phyloP scores from a whole-genome alignment of 768 basidiomycete genomes.

The Lyophyllum semitale region DNA sequence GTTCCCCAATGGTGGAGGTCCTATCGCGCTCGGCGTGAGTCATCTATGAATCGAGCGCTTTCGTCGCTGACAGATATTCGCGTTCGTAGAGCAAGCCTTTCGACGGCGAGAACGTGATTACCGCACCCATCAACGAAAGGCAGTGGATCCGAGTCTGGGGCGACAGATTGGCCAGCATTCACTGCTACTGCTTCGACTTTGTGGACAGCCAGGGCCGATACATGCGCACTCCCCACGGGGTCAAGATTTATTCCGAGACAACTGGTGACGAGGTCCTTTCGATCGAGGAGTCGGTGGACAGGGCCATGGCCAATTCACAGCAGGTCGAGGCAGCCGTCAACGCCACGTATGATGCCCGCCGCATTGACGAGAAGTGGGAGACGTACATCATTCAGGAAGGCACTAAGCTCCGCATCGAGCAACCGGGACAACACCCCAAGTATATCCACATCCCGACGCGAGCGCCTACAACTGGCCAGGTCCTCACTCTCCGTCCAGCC shows the following conservation, averaged over 20 bases:
- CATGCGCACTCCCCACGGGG: neutral
- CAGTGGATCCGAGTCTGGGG: neutral
- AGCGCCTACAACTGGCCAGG: too few relatives aligned
- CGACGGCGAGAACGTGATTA: neutral
- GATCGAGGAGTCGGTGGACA: neutral
- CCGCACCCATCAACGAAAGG: neutral
- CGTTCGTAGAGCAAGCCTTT: neutral
- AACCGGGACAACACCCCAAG: too few relatives aligned
- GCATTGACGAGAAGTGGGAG: too few relatives aligned
- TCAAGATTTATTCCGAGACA: constrained; percentile 1
- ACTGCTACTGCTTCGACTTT: neutral
- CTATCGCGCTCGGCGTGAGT: neutral
- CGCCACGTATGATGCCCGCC: too few relatives aligned
- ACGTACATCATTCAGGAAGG: too few relatives aligned
- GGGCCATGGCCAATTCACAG: too few relatives aligned
- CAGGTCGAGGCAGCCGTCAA: too few relatives aligned
- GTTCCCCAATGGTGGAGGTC: neutral
- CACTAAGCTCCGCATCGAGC: too few relatives aligned
- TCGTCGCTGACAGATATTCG: neutral
- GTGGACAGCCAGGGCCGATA: neutral
- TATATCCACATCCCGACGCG: too few relatives aligned
- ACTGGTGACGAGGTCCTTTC: neutral
- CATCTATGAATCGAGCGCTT: neutral
- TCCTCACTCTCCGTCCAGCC: too few relatives aligned
- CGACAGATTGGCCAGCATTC: neutral